phyloP scores from a whole-genome alignment of 2,329 filamentous ascomycete genomes.

The Dendryphion nanum region DNA sequence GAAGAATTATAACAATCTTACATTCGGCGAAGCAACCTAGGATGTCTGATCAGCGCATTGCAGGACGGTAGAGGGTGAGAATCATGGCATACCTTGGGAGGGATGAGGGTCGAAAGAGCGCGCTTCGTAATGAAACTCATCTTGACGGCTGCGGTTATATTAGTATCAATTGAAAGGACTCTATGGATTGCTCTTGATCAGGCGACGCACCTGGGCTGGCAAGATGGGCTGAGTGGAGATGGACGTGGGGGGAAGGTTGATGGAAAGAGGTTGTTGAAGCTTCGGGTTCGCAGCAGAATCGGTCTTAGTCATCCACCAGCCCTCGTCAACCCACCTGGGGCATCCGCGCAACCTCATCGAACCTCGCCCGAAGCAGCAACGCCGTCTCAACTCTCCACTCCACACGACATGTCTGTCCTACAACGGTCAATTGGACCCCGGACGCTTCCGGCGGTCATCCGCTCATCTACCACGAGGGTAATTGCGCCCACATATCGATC shows the following conservation, averaged over 20 bases:
- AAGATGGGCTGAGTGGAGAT: conserved; percentile 36
- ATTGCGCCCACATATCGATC: conserved; percentile 28
- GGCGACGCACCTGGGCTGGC: conserved; percentile 33
- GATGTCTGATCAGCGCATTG: conserved; percentile 37
- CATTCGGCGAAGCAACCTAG: conserved; percentile 79
- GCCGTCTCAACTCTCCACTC: conserved; percentile 11
- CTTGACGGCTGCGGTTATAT: conserved; percentile 51
- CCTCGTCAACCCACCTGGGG: conserved; percentile 6
- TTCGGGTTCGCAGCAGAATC: conserved; percentile 23
- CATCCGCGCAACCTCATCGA: conserved; percentile 25
- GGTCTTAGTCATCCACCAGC: background rate
- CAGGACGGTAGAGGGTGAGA: conserved; percentile 7
- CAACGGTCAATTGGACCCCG: conserved; percentile 41
- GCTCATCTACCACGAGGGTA: conserved; percentile 22
- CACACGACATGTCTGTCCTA: conserved; percentile 39
- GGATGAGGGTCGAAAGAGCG: conserved; percentile 96
- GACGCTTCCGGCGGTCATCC: conserved; percentile 36
- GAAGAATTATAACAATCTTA: conserved; percentile 51
- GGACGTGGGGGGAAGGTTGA: conserved; percentile 24
- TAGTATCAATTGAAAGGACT: conserved; percentile 33
- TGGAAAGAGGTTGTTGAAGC: conserved; percentile 29
- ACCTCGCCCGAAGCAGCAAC: conserved; percentile 13
- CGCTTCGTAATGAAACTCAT: conserved; percentile 93
- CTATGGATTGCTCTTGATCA: conserved; percentile 7
- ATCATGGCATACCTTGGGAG: conserved; percentile 77